phyloP scores from a whole-genome alignment of 1,139 yeast genomes.

The Zhuliangozyma blackwelliae region DNA sequence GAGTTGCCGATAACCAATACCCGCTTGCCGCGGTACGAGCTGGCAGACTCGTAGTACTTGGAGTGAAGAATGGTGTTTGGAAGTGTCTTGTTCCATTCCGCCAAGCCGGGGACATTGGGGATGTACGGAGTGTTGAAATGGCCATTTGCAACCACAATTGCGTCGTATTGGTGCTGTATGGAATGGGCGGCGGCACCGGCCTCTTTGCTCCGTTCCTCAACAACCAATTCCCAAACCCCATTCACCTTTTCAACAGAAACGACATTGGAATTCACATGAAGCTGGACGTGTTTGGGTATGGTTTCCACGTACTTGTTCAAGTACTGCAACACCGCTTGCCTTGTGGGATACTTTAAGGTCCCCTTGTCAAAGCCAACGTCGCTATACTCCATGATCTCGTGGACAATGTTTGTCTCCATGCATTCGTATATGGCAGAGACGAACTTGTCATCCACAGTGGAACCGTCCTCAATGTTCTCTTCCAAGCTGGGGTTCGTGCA shows the following conservation, averaged over 20 bases:
- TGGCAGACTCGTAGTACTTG: slow-evolving; percentile 34
- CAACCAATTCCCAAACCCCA: slow-evolving; percentile 14
- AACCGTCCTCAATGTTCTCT: slow-evolving; percentile 7
- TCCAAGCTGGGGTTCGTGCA: slow-evolving; percentile 15
- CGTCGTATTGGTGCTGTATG: slow-evolving; percentile 31
- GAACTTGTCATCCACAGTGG: slow-evolving; percentile 12
- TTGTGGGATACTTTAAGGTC: slow-evolving; percentile 29
- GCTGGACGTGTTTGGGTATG: slow-evolving; percentile 23
- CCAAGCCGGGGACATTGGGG: slow-evolving; percentile 40
- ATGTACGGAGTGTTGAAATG: slow-evolving; percentile 44
- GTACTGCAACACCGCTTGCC: slow-evolving; percentile 36
- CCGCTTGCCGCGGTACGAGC: slow-evolving; percentile 27
- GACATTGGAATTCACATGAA: slow-evolving; percentile 22
- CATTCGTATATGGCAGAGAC: slow-evolving; percentile 45
- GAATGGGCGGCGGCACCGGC: background rate
- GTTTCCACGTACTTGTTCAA: slow-evolving; percentile 28
- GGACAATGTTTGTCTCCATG: slow-evolving; percentile 45
- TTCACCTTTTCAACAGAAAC: slow-evolving; percentile 12
- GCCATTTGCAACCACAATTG: slow-evolving; percentile 45
- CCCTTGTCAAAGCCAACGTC: slow-evolving; percentile 30
- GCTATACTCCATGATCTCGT: slow-evolving; percentile 40
- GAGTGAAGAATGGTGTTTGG: slow-evolving; percentile 40
- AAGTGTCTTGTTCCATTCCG: slow-evolving; percentile 29
- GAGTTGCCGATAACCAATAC: slow-evolving; percentile 47
- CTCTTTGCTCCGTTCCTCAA: slow-evolving; percentile 5